Evolutionary conservation across 768 basidiomycete species (phyloP), one percentile per base, ranked within the genome.

Genomic region (Lactarius pseudohatsudake): DNA sequence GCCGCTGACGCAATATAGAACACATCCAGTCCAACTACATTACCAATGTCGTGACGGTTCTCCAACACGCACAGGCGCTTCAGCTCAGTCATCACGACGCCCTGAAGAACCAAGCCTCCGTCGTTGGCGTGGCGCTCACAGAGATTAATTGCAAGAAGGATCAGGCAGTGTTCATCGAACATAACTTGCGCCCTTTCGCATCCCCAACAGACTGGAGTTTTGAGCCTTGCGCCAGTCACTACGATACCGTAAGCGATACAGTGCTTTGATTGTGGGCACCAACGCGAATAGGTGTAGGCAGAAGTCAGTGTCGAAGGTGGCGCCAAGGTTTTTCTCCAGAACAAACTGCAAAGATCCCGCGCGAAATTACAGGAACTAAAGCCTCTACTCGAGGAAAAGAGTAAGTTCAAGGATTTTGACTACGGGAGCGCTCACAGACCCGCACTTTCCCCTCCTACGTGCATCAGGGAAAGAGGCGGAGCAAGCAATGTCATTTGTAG

Each of bases 241-340:
- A 94, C 74, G 92, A 94, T 72, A 90, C 85, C 56, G 92, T 86
- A 74, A 68, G 85, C 75, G 9, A 32, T 40, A 22, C 18, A 57
- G n/a, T 20, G 32, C 55, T 15, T 53, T 58, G 54, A 65, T n/a
- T 2, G 53, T n/a, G 30, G 11, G 38, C 57, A 34, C 62, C 16
- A 26, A 22, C 13, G 18, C 20, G 20, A 40, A 40, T 30, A 16
- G 26, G 61, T 59, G 43, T 68, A 90, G 89, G 79, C 77, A 47
- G 84, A 81, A 7, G 83, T 92, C 76, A 87, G 79, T 72, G 75
- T 87, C 15, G 92, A 93, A 41, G 77, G 84, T 26, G 84, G 82
- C 9, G 87, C 92, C 0, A 93, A 91, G 75, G 81, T 91, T 2
- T 85, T 90, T 73, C 78, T 94, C 26, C 92, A 94, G 77, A 94